Evolutionary conservation across 2,329 filamentous ascomycete species (phyloP), one percentile per base, ranked within the genome.

Genomic region (Daldinia sp.): DNA sequence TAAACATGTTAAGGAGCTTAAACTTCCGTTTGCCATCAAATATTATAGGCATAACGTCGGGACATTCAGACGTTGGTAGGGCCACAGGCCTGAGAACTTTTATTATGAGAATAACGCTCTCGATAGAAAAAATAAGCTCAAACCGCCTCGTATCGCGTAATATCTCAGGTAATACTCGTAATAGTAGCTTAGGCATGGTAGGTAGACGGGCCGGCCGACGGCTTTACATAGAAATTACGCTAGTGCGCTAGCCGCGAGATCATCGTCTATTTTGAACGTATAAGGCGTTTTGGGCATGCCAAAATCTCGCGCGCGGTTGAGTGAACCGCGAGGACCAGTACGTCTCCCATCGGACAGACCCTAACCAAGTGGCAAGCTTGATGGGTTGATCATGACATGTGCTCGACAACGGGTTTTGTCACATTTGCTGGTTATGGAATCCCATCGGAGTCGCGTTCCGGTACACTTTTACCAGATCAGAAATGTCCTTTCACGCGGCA

Each of bases 391-490:
- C 63, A 64, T 54, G 60, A 54, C 26, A 59, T 63, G 53, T 51
- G 46, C 9, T 66, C 50, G 56, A 59, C 28, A 41, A 61, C 15
- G 42, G 30, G 23, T 50, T 48, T 56, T 18, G 48, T 39, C 46
- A 26, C 46, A 54, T 60, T 60, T n/a, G 6, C 51, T 64, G 0
- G 48, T 59, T 57, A 55, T 46, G 41, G 60, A 57, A 65, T 58
- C 33, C 58, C 60, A 30, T 69, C 69, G 69, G 69, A 69, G 63
- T 65, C 33, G 33, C 42, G 66, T 67, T 71, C 69, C 69, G 69
- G 60, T 23, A 42, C 54, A 62, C 20, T 3, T 44, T 3, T 44
- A 60, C 62, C 20, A 64, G 53, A 37, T 54, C n/a, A 62, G 28
- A 56, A 54, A 64, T 58, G 57, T 54, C 60, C 60, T 62, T 66